phyloP scores from a whole-genome alignment of 1,284 basidiomycete species.

The Hemileccinum hortonii region DNA sequence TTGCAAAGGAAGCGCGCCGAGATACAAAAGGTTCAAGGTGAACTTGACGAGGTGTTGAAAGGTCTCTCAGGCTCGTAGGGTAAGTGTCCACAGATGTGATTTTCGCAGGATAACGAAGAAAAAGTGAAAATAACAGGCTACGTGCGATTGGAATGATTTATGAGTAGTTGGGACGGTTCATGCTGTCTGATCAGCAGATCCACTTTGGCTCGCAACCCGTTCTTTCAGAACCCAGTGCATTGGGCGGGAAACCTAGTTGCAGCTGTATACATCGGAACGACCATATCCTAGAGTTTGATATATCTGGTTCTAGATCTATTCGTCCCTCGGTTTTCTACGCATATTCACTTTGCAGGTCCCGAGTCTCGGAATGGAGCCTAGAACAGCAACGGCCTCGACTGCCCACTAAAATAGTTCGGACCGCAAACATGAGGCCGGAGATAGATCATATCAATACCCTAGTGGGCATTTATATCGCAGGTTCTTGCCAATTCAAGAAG shows the following conservation, averaged over 20 bases:
- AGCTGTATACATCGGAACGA: no score
- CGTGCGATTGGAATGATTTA: background rate
- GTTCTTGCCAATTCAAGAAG: conserved; percentile 26
- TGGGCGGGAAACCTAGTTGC: no score
- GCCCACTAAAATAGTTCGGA: conserved; percentile 8
- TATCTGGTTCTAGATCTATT: no score
- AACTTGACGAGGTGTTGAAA: conserved; percentile 37
- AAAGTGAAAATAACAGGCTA: no score
- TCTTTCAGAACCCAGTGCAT: no score
- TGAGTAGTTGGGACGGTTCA: no score
- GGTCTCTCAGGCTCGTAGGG: conserved; percentile 28
- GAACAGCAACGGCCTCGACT: background rate
- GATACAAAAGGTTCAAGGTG: conserved; percentile 47
- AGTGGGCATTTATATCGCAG: conserved; percentile 15
- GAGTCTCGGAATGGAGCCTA: background rate
- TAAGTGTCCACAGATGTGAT: conserved; percentile 8
- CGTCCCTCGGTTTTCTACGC: background rate
- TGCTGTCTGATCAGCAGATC: no score
- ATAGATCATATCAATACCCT: conserved; percentile 19
- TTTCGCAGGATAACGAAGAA: background rate
- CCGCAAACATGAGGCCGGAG: conserved; percentile 6
- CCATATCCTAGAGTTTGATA: no score
- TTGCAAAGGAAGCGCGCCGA: conserved; percentile 45
- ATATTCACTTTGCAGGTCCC: background rate
- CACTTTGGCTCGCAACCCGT: no score